phyloP scores from a whole-genome alignment of 179 eudicot species.

The Gypsophila paniculata region DNA sequence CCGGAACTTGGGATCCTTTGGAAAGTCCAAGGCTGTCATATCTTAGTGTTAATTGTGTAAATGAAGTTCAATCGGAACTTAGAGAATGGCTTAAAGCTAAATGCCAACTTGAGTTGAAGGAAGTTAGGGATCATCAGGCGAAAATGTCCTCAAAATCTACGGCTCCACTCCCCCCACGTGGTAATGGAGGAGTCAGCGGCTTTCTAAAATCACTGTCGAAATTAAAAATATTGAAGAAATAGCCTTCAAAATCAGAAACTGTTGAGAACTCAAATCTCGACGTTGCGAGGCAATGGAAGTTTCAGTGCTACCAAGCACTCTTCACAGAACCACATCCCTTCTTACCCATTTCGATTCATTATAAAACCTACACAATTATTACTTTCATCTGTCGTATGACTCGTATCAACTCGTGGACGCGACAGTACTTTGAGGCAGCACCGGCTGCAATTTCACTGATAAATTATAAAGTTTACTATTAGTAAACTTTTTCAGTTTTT shows the following conservation, averaged over 20 bases:
- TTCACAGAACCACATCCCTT: conserved; percentile 72
- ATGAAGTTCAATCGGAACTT: conserved; percentile 45
- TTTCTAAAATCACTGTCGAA: conserved; percentile 28
- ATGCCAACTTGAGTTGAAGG: conserved; percentile 53
- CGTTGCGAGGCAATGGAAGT: conserved; percentile 33
- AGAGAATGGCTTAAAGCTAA: conserved; percentile 75
- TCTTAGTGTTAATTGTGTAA: conserved; percentile 31
- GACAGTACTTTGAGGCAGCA: too few relatives aligned
- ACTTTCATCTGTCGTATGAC: too few relatives aligned
- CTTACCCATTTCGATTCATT: conserved; percentile 23
- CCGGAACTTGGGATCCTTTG: conserved; percentile 33
- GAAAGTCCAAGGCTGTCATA: conserved; percentile 43
- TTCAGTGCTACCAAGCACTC: conserved; percentile 46
- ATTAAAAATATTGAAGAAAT: too few relatives aligned
- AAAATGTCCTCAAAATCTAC: conserved; percentile 25
- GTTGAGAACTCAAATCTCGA: not conserved
- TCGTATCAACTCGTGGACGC: too few relatives aligned
- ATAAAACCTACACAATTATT: too few relatives aligned
- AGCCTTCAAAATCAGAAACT: too few relatives aligned
- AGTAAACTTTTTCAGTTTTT: too few relatives aligned
- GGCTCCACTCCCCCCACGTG: conserved; percentile 15
- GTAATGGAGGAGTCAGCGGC: conserved; percentile 33
- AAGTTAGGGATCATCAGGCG: conserved; percentile 45
- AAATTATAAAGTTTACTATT: too few relatives aligned
- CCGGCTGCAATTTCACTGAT: too few relatives aligned